Conservation (phyloP, 1,139 yeast genomes). For the Blastobotrys apis region DNA sequence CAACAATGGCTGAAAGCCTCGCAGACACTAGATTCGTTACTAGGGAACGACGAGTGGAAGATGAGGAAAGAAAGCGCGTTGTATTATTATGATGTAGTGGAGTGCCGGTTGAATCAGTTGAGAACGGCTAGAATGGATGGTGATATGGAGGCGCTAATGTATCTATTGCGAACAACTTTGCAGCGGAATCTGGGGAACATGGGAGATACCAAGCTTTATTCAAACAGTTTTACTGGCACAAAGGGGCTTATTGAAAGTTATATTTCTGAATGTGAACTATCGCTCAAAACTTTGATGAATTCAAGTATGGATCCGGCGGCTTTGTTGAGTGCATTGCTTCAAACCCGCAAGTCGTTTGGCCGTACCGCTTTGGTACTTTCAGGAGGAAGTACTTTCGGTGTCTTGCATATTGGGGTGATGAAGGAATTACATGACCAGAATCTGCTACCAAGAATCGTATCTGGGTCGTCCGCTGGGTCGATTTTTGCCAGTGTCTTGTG, state of each 20-base stretch:
- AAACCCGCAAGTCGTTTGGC: conserved; percentile 88
- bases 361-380: conserved; percentile 87
- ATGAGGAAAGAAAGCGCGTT: conserved; percentile 52
- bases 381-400: conserved; percentile 94
- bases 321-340: conserved; percentile 72
- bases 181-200: conserved; percentile 81
- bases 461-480: conserved; percentile 96
- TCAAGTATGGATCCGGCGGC: conserved; percentile 55
- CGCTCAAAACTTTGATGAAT: conserved; percentile 48
- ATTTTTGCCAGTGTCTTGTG: conserved; percentile 88
- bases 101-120: conserved; percentile 53
- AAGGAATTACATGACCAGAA: conserved; percentile 70
- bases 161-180: conserved; percentile 80
- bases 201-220: conserved; percentile 74
- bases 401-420: conserved; percentile 88
- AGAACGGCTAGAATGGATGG: conserved; percentile 51
- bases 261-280: conserved; percentile 65
- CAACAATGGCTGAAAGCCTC: conserved; percentile 67
- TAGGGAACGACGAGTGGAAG: conserved; percentile 72
- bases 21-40: conserved; percentile 55
- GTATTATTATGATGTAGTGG: conserved; percentile 67
- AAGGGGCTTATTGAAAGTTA: conserved; percentile 79
- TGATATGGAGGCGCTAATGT: conserved; percentile 60
- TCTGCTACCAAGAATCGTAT: conserved; percentile 79
- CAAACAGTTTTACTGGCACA: conserved; percentile 82